Percentiles rank a stretch among this genome's conserved stretches.
Evolutionary conservation across 495 filamentous ascomycete genomes (phyloP).

Genomic region (Lophiostoma macrostomum): DNA sequence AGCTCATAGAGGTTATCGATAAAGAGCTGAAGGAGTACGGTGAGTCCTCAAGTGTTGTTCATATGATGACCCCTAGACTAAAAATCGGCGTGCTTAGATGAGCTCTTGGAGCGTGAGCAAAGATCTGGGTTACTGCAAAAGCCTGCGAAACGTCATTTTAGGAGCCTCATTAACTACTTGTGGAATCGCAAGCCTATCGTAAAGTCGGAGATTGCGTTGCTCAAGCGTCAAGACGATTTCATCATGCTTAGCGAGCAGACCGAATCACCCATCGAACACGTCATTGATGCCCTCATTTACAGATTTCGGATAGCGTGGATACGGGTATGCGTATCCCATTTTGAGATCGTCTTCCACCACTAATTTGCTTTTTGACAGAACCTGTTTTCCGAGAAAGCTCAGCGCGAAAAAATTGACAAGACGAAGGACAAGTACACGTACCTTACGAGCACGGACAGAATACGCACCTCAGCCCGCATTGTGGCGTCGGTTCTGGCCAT

Average conservation of each 20-base stretch:
- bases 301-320: background rate
- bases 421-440: background rate
- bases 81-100: too few relatives aligned
- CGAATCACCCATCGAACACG: background rate
- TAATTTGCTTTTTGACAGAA: background rate
- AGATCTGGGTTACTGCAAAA: constrained; percentile 1
- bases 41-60: background rate
- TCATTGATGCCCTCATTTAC: background rate
- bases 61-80: background rate
- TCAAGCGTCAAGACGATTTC: constrained; percentile 17
- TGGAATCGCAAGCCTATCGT: constrained; percentile 13
- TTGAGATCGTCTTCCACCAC: too few relatives aligned
- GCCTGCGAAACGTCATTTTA: constrained; percentile 15
- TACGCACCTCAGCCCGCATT: background rate
- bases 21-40: background rate
- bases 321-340: background rate
- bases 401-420: background rate
- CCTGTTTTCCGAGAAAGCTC: constrained; percentile 3
- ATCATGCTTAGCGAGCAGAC: background rate
- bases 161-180: constrained; percentile 16
- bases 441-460: background rate
- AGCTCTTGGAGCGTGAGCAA: constrained; percentile 4
- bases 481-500: background rate
- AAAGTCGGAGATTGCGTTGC: constrained; percentile 1
- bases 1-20: constrained; percentile 4